Percentiles rank a stretch among this genome's conserved stretches.
phyloP scores from a whole-genome alignment of 495 filamentous ascomycete species.

The Tirmania nivea region DNA sequence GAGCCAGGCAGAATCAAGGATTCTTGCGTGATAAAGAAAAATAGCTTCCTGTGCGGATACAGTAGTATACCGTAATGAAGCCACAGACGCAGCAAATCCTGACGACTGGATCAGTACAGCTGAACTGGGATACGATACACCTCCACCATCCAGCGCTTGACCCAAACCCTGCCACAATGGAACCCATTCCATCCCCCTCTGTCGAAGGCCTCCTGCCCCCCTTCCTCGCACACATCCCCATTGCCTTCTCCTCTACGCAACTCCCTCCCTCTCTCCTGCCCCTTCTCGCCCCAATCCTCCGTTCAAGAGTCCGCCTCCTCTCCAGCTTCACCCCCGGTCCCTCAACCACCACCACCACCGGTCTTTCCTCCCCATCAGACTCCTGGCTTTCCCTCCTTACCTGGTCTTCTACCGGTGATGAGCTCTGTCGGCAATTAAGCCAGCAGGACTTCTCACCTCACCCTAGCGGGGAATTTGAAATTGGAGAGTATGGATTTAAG shows the following conservation, averaged over 20 bases:
- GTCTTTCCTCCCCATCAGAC: conserved; percentile 30
- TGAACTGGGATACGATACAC: too few relatives aligned
- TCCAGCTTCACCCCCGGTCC: conserved; percentile 22
- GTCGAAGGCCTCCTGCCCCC: conserved; percentile 44
- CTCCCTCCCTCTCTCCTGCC: conserved; percentile 61
- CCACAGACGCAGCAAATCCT: too few relatives aligned
- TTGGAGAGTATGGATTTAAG: conserved; percentile 38
- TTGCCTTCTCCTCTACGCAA: conserved; percentile 53
- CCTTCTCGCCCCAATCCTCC: conserved; percentile 72
- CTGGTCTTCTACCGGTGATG: conserved; percentile 49
- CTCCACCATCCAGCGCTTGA: too few relatives aligned
- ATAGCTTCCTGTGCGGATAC: too few relatives aligned
- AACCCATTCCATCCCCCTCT: conserved; percentile 38
- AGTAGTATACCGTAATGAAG: too few relatives aligned
- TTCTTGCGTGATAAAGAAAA: too few relatives aligned
- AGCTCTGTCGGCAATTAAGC: conserved; percentile 43
- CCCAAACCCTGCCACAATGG: neutral
- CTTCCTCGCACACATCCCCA: conserved; percentile 67
- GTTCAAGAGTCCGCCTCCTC: conserved; percentile 66
- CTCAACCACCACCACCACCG: conserved; percentile 4
- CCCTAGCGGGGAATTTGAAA: conserved; percentile 80
- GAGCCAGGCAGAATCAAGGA: too few relatives aligned
- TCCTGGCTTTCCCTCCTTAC: conserved; percentile 83
- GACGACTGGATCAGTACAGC: too few relatives aligned
- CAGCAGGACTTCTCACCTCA: conserved; percentile 60